phyloP scores from a whole-genome alignment of 1,139 yeast genomes.

The Geotrichum reessii region DNA sequence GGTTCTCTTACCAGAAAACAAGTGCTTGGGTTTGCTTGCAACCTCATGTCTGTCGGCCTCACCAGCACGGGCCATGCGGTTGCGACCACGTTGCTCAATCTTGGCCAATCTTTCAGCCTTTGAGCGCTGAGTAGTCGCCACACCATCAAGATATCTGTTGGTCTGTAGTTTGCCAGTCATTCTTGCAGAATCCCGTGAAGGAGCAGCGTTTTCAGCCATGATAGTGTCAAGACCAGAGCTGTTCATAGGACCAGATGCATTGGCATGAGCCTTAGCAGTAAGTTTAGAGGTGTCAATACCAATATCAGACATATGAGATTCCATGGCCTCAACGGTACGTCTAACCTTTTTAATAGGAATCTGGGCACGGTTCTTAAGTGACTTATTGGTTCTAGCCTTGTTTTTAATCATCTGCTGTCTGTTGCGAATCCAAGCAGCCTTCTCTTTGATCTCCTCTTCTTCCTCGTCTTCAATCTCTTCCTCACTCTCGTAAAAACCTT shows the following conservation, averaged over 20 bases:
- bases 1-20: slow-evolving; percentile 95
- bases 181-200: slow-evolving; percentile 32
- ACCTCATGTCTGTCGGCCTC: slow-evolving; percentile 92
- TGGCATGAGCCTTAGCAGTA: slow-evolving; percentile 40
- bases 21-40: slow-evolving; percentile 84
- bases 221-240: slow-evolving; percentile 71
- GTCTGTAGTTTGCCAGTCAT: slow-evolving; percentile 55
- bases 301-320: slow-evolving; percentile 76
- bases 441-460: slow-evolving; percentile 65
- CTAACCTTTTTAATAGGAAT: slow-evolving; percentile 89
- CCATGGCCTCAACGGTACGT: slow-evolving; percentile 75
- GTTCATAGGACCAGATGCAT: slow-evolving; percentile 39
- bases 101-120: slow-evolving; percentile 86
- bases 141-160: slow-evolving; percentile 83
- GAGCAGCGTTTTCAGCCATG: slow-evolving; percentile 42
- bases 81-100: slow-evolving; percentile 88
- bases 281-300: slow-evolving; percentile 80
- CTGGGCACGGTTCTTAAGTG: slow-evolving; percentile 78
- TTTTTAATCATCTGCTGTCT: slow-evolving; percentile 90
- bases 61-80: slow-evolving; percentile 87
- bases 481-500: slow-evolving; percentile 90
- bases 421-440: slow-evolving; percentile 93
- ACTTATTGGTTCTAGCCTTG: slow-evolving; percentile 82
- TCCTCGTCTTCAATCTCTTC: slow-evolving; percentile 54
- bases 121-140: slow-evolving; percentile 69